A percentile compares a stretch with the other conserved stretches of the same genome.
These are phyloP conservation scores for Colletotrichum chrysophilum DNA, from an alignment of 2,329 filamentous ascomycete genomes.

Conservation along the genomic window DNA sequence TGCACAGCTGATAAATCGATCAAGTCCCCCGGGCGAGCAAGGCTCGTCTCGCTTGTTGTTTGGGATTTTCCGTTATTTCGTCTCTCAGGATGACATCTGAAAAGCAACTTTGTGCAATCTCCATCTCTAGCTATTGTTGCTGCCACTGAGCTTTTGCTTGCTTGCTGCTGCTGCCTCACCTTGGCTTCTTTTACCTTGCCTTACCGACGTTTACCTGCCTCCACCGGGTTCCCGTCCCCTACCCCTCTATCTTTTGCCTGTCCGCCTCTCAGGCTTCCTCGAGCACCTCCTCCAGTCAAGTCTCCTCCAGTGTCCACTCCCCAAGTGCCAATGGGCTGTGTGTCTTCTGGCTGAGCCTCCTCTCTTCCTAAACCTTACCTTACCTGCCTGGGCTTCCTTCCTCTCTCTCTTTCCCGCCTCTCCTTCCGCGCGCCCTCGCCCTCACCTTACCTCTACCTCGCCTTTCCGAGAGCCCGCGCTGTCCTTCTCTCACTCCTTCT, in stretches of 20 bases:
- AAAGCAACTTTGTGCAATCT: conserved; percentile 16
- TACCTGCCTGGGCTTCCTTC: background rate
- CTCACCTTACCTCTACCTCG: background rate
- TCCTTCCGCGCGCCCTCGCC: background rate
- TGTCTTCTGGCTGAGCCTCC: conserved; percentile 16
- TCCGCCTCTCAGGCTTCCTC: conserved; percentile 4
- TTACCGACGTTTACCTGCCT: background rate
- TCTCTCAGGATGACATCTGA: background rate
- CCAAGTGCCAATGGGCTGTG: conserved; percentile 13
- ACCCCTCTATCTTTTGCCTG: background rate
- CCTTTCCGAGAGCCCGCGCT: background rate
- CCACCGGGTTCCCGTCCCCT: background rate
- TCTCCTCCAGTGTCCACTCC: conserved; percentile 4
- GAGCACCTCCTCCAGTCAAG: background rate
- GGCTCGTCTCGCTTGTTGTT: conserved; percentile 14
- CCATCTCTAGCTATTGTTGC: background rate
- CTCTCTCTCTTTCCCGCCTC: background rate
- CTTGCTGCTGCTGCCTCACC: background rate
- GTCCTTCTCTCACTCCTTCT: background rate
- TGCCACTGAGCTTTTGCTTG: background rate
- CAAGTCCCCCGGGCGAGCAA: conserved; percentile 2
- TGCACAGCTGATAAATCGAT: conserved; percentile 22
- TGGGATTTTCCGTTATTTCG: conserved; percentile 1
- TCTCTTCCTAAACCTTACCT: background rate
- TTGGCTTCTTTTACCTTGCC: background rate